Evolutionary conservation across 352 stramenopile species (phyloP).

Genomic region (Phytophthora melonis): DNA sequence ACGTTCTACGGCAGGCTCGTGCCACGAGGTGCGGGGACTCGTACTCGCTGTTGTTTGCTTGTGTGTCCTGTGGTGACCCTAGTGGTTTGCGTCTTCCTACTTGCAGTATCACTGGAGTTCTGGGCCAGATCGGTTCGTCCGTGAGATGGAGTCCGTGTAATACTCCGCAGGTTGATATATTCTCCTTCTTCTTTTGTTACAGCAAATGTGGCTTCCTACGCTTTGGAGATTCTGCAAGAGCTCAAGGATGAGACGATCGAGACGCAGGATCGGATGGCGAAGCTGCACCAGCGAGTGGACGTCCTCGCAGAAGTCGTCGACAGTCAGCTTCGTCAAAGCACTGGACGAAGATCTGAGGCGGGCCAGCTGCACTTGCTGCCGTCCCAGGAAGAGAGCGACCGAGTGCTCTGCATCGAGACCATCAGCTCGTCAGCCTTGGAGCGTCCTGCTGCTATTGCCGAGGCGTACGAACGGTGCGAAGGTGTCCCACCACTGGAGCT

Average conservation of each 20-base stretch:
- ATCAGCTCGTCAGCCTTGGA: constrained; percentile 18
- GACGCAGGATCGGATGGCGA: constrained; percentile 39
- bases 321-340: constrained; percentile 7
- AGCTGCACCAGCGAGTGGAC: constrained; percentile 45
- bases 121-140: constrained; percentile 60
- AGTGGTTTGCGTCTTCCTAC: neutral
- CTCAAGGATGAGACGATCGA: constrained; percentile 48
- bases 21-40: constrained; percentile 36
- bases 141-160: neutral
- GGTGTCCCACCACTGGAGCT: constrained; percentile 52
- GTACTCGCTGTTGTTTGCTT: neutral
- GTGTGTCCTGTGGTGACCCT: neutral
- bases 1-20: constrained; percentile 58
- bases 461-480: constrained; percentile 52
- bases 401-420: constrained; percentile 31
- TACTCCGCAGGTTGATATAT: neutral
- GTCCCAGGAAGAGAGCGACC: constrained; percentile 37
- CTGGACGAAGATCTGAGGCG: constrained; percentile 1
- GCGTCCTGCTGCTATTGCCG: constrained; percentile 30
- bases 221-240: constrained; percentile 63
- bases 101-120: constrained; percentile 52
- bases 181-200: neutral
- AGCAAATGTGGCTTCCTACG: constrained; percentile 61
- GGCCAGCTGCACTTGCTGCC: constrained; percentile 20
- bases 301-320: constrained; percentile 41